Base-by-base conservation (phyloP, 495 filamentous ascomycete genomes). In the Penicillium lividum region DNA sequence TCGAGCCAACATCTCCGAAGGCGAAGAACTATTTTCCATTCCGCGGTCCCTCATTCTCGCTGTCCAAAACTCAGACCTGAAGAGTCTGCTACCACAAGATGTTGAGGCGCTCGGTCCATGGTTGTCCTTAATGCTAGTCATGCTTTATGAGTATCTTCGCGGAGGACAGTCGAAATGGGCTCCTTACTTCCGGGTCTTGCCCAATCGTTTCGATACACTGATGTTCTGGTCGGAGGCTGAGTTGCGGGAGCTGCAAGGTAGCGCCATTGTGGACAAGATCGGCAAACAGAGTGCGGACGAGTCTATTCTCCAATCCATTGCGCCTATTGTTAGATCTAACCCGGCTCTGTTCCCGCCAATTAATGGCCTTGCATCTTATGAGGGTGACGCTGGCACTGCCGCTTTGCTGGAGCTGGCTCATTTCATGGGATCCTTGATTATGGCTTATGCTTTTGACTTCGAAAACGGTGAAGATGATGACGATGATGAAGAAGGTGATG, bases 381-480 rank as follows among this genome's bases (percentile, higher is more conserved):
- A 77, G 11, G 73, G 75, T 28, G 66, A 77, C 51, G 65, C 63
- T 43, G 77, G 75, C 16, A 77, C 83, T 47, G 74, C 80, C 18
- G 71, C 81, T 27, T 71, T 92, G 15, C 63, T 91, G 5, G 60
- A 69, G 16, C 75, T 92, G 7, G 84, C 85, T 33, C 92, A 96
- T 70, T 79, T 81, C 9, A 89, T 96, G 84, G 93, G 88, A 0
- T 91, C 88, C 13, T 81, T 88, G 15, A 94, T 97, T 44, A 96
- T 97, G 92, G 88, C 91, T 5, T 97, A 97, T 69, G 92, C 91
- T 2, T 98, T 98, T 64, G 93, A 97, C 59, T 80, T 98, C 31
- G 84, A 85, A 60, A 75, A 77, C 40, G 73, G 81, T 1, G 77
- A 83, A 9, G 74, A 81, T 3, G 80, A 83, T 27, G 75, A 80